Evolutionary conservation across 2,329 filamentous ascomycete genomes (phyloP).

Genomic region (Incumbomyces delicatus): DNA sequence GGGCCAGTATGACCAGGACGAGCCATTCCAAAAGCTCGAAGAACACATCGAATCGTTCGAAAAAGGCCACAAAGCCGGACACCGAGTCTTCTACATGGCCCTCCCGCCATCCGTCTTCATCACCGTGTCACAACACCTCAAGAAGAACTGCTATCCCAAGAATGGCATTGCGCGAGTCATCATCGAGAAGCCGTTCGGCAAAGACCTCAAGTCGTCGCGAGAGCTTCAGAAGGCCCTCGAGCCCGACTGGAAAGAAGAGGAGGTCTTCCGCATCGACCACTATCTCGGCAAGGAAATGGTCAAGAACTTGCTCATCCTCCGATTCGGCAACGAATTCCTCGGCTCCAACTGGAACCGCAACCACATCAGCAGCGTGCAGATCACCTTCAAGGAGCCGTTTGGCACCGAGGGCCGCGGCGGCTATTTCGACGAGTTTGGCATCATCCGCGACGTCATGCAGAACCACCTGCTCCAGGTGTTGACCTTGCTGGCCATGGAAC

Average conservation of each 20-base stretch:
- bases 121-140: conserved; percentile 91
- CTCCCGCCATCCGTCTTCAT: conserved; percentile 96
- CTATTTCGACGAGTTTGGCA: conserved; percentile 99
- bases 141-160: conserved; percentile 91
- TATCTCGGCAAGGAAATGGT: conserved; percentile 99
- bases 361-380: conserved; percentile 98
- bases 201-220: conserved; percentile 87
- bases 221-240: conserved; percentile 90
- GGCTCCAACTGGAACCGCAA: conserved; percentile 98
- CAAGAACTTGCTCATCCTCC: conserved; percentile 96
- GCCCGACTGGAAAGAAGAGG: conserved; percentile 97
- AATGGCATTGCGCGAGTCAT: conserved; percentile 89
- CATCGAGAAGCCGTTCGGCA: conserved; percentile 98
- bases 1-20: conserved; percentile 96
- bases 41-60: conserved; percentile 80
- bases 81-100: conserved; percentile 98
- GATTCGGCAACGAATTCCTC: conserved; percentile 98
- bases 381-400: conserved; percentile 98
- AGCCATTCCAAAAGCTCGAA: conserved; percentile 78
- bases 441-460: conserved; percentile 99
- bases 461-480: conserved; percentile 96
- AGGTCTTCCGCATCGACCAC: conserved; percentile 98
- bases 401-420: conserved; percentile 95
- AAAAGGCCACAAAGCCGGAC: conserved; percentile 67
- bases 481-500: conserved; percentile 94